Base-by-base conservation (phyloP, 192 early-diverging fungal species). In the Entomortierella beljakovae region DNA sequence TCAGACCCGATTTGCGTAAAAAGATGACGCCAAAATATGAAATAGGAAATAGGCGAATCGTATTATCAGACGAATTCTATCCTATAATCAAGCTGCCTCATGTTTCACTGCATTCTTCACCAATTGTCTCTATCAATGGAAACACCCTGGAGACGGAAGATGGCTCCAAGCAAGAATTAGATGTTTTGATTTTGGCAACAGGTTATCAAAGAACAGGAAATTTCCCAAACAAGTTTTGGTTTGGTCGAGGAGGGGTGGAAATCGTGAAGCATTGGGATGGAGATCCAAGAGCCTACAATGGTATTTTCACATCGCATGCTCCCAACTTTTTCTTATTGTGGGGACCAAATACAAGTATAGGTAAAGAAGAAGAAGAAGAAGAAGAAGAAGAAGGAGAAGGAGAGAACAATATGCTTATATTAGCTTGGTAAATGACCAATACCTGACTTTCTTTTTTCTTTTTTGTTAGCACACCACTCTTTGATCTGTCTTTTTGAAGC, bases 171-270 rank as follows among this genome's bases (percentile, higher is more conserved):
- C 59, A 43, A 2, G 73, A 85, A 18, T 68, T 84, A 15, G 82
- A 85, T 81, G 49, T 87, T 0, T 48, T 84, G 28, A 61, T 87
- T 1, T 38, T 84, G 26, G 82, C 83, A 15, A 83, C 83, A 57
- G 87, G 84, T 3, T 87, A 75, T 48, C 48, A 69, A 13, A 61
- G 66, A 66, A 22, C 57, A 7, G 18, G 42, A 10, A 64, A 68
- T 34, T 69, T 77, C 35, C 74, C 65, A 9, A 26, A 35, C 1
- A 66, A 66, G 8, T 77, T 69, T 22, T 64, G 60, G 54, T 64
- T 50, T 28, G 74, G 74, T 22, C 60, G 54, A 0, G 50, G 49
- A 0, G 66, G 66, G 16, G 34, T 69, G 22, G 74, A 77, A 35
- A 77, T 77, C 29, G 22, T 60, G 26, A 59, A 29, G n/a, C 35